Evolutionary conservation across 371 early-diverging fungal species (phyloP).

Genomic region (Apophysomyces elegans): DNA sequence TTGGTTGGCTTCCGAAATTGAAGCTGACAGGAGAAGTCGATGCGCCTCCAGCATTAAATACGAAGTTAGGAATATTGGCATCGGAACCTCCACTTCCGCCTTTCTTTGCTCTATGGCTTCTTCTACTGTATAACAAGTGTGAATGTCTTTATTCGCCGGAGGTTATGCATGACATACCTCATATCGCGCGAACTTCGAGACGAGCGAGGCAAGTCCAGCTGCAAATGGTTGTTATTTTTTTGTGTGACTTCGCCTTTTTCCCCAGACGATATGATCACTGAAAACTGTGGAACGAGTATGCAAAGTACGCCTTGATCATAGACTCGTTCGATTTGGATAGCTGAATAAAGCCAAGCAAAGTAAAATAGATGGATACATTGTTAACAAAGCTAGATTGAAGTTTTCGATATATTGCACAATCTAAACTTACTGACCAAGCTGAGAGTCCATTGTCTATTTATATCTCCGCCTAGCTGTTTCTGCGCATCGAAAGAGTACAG

Average conservation of each 20-base stretch:
- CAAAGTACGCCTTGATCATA: no score
- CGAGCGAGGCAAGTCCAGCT: background rate
- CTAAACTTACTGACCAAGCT: no score
- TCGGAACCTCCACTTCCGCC: slow-evolving; percentile 16
- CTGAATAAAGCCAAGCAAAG: no score
- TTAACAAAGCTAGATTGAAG: no score
- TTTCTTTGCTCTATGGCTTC: slow-evolving; percentile 18
- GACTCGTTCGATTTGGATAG: no score
- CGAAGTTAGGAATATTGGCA: slow-evolving; percentile 17
- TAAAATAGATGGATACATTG: no score
- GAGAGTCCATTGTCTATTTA: no score
- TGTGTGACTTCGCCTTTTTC: background rate
- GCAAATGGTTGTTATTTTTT: no score
- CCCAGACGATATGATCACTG: background rate
- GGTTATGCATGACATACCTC: slow-evolving; percentile 4
- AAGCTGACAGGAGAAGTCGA: slow-evolving; percentile 7
- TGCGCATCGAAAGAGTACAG: no score
- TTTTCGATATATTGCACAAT: no score
- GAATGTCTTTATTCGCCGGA: background rate
- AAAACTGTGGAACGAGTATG: no score
- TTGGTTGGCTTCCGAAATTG: slow-evolving; percentile 13
- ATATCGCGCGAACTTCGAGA: slow-evolving; percentile 1
- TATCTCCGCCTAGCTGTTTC: no score
- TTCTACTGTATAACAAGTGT: slow-evolving; percentile 12
- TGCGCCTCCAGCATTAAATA: slow-evolving; percentile 13